Evolutionary conservation across 2,329 filamentous ascomycete genomes (phyloP).

Genomic region (Fusarium brevicatenulatum): DNA sequence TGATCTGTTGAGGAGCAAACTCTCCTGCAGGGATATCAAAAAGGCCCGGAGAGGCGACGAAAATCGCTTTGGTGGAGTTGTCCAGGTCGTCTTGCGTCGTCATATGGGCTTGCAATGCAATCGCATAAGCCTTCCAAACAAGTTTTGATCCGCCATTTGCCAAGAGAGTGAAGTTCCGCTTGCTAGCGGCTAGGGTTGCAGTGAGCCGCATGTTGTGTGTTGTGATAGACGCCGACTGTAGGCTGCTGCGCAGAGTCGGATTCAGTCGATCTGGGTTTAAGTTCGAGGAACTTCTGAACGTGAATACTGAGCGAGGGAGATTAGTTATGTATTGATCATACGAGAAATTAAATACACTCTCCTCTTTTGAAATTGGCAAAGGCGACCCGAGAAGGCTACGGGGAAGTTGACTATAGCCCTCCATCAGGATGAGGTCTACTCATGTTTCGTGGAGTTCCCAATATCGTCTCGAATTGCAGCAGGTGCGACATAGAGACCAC

Average conservation of each 20-base stretch:
- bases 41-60: background rate
- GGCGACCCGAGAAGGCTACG: too few species aligned
- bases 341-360: fast-evolving
- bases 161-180: background rate
- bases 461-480: fast-evolving
- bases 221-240: too few species aligned
- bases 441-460: fast-evolving
- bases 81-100: background rate
- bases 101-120: background rate
- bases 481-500: fast-evolving
- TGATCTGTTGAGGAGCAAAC: background rate
- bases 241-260: fast-evolving
- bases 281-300: too few species aligned
- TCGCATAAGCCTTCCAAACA: background rate
- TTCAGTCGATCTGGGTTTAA: too few species aligned
- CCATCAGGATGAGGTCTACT: too few species aligned
- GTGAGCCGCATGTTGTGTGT: background rate
- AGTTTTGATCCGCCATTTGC: background rate
- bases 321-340: background rate
- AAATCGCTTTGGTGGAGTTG: background rate
- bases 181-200: background rate
- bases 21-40: background rate
- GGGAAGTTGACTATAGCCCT: fast-evolving
- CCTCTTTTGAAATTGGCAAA: too few species aligned
- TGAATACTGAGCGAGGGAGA: fast-evolving